Evolutionary conservation across 768 basidiomycete species (phyloP).

Genomic region (Collybia nuda): DNA sequence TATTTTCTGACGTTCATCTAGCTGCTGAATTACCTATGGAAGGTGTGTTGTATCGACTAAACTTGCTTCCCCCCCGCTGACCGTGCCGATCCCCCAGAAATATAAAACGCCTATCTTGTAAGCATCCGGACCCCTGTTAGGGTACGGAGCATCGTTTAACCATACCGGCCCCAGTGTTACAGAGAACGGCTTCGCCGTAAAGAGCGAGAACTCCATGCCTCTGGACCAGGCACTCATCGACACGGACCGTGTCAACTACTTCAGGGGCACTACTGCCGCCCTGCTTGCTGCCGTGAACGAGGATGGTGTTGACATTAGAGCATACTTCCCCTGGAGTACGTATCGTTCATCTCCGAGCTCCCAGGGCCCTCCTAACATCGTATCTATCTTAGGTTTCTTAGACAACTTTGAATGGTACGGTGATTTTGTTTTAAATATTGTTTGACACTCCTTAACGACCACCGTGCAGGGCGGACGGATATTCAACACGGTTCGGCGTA

Average conservation of each 20-base stretch:
- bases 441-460: not conserved
- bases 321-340: constrained; percentile 72
- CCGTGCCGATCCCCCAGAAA: constrained; percentile 24
- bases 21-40: constrained; percentile 71
- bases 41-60: constrained; percentile 24
- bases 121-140: constrained; percentile 5
- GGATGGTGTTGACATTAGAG: constrained; percentile 61
- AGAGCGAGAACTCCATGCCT: constrained; percentile 55
- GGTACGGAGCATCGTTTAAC: not conserved
- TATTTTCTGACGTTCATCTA: constrained; percentile 15
- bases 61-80: constrained; percentile 5
- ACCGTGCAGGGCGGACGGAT: constrained; percentile 48
- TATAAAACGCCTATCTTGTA: constrained; percentile 43
- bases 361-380: not conserved
- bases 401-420: constrained; percentile 70
- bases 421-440: not conserved
- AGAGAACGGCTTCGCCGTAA: constrained; percentile 73
- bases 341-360: constrained; percentile 3
- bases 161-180: constrained; percentile 48
- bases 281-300: constrained; percentile 57
- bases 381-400: constrained; percentile 47
- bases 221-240: constrained; percentile 55
- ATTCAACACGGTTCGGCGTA: constrained; percentile 53
- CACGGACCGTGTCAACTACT: constrained; percentile 66
- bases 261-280: constrained; percentile 54